Evolutionary conservation across 2,329 filamentous ascomycete genomes (phyloP).

Genomic region (Huntiella abstrusa): DNA sequence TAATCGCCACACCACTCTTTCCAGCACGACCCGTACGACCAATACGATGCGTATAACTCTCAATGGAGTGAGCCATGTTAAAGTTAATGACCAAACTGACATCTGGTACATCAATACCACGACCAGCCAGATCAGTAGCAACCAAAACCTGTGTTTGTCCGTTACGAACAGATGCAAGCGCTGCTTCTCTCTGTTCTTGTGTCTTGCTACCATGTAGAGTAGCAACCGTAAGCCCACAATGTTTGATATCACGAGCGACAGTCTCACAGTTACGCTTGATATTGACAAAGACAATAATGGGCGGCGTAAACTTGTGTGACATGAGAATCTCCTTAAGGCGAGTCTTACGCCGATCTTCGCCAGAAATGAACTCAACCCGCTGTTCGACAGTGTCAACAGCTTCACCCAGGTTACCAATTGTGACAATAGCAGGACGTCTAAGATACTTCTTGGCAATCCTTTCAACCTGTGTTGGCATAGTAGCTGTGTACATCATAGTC

Average conservation of each 20-base stretch:
- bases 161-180: conserved; percentile 64
- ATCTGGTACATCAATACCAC: conserved; percentile 94
- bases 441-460: conserved; percentile 95
- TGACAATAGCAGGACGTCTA: conserved; percentile 78
- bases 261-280: conserved; percentile 98
- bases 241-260: conserved; percentile 81
- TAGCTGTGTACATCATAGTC: conserved; percentile 99
- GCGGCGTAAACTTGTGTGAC: conserved; percentile 61
- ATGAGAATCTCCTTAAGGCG: conserved; percentile 77
- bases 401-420: conserved; percentile 84
- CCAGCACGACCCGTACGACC: conserved; percentile 94
- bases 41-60: conserved; percentile 90
- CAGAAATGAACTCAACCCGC: conserved; percentile 74
- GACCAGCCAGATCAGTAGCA: conserved; percentile 83
- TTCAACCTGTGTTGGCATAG: conserved; percentile 84
- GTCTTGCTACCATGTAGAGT: conserved; percentile 92
- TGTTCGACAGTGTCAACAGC: conserved; percentile 97
- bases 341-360: conserved; percentile 94
- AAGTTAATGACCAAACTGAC: conserved; percentile 93
- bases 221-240: conserved; percentile 77
- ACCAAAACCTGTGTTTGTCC: conserved; percentile 76
- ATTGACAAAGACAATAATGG: conserved; percentile 98
- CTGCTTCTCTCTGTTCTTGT: conserved; percentile 91
- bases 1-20: conserved; percentile 90
- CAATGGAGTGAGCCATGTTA: conserved; percentile 90